Evolutionary conservation across 768 basidiomycete genomes (phyloP).

Genomic region (Auriscalpium microsporum): DNA sequence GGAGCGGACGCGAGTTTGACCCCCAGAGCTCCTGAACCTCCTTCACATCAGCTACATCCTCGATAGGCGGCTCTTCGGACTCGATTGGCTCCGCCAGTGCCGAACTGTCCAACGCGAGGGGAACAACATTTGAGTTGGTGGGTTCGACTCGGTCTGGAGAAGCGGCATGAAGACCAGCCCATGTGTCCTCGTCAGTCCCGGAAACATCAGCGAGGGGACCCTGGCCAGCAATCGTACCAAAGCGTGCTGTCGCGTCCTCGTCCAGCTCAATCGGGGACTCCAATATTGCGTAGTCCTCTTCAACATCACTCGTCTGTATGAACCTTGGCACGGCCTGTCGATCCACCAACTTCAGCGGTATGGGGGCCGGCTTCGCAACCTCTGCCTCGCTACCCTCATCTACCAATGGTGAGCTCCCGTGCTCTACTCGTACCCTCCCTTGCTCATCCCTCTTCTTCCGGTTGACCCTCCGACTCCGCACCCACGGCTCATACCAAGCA

Average conservation of each 20-base stretch:
- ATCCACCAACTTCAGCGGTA: slow-evolving; percentile 41
- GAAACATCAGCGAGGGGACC: slow-evolving; percentile 58
- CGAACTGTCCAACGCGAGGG: slow-evolving; percentile 43
- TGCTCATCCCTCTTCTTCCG: slow-evolving; percentile 40
- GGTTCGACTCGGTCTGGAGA: slow-evolving; percentile 27
- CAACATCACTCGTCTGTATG: slow-evolving; percentile 14
- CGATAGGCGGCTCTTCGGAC: slow-evolving; percentile 25
- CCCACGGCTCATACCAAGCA: slow-evolving; percentile 82
- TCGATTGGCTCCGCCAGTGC: slow-evolving; percentile 21
- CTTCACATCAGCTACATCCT: slow-evolving; percentile 34
- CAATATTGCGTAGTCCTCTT: slow-evolving; percentile 9
- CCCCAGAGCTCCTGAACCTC: slow-evolving; percentile 22
- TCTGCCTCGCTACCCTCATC: slow-evolving; percentile 18
- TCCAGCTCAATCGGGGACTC: slow-evolving; percentile 17
- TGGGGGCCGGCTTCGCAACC: slow-evolving; percentile 26
- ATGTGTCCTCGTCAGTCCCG: slow-evolving; percentile 56
- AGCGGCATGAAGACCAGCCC: slow-evolving; percentile 53
- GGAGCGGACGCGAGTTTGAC: slow-evolving; percentile 19
- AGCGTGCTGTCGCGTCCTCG: slow-evolving; percentile 33
- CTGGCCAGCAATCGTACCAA: slow-evolving; percentile 24
- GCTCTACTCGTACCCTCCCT: slow-evolving; percentile 7
- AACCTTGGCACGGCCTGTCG: slow-evolving; percentile 26
- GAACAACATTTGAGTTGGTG: slow-evolving; percentile 39
- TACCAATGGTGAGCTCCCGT: not conserved
- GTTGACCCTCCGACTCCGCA: slow-evolving; percentile 53